phyloP scores from a whole-genome alignment of 805 yeast genomes.

The Myxozyma mucilagina region DNA sequence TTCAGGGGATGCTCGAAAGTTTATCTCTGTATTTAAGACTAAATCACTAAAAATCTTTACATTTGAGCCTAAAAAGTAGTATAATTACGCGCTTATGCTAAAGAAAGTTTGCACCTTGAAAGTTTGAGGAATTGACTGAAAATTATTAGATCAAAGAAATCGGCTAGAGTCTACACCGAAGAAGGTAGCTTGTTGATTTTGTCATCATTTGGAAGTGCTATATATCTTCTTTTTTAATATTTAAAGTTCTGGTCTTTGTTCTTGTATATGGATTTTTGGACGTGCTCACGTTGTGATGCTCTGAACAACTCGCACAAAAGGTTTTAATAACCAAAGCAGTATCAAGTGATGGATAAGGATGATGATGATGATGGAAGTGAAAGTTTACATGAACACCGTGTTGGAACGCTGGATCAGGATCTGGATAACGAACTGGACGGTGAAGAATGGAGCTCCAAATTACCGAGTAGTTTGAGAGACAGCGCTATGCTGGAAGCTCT shows the following conservation, averaged over 20 bases:
- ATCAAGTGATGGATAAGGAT: not conserved
- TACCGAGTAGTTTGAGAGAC: not conserved
- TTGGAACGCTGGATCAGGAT: not conserved
- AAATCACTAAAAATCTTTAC: too few relatives aligned
- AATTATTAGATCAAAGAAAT: too few relatives aligned
- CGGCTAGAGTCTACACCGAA: too few relatives aligned
- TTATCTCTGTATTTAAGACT: not conserved
- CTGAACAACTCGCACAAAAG: not conserved
- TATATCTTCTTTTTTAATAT: not conserved
- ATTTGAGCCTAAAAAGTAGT: too few relatives aligned
- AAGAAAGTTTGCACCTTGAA: not conserved
- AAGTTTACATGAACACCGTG: not conserved
- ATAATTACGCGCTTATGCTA: not conserved
- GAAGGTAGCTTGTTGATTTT: not conserved
- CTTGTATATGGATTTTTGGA: not conserved
- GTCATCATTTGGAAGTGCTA: not conserved
- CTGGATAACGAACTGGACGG: not conserved
- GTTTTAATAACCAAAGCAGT: too few relatives aligned
- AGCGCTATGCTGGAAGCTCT: not conserved
- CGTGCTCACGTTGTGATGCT: not conserved
- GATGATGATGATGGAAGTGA: not conserved
- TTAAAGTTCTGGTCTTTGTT: not conserved
- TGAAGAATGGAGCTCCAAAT: not conserved
- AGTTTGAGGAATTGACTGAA: too few relatives aligned
- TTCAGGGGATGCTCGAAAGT: not conserved